Conservation (phyloP, 768 basidiomycete genomes). For the Rhodocollybia butyracea region DNA sequence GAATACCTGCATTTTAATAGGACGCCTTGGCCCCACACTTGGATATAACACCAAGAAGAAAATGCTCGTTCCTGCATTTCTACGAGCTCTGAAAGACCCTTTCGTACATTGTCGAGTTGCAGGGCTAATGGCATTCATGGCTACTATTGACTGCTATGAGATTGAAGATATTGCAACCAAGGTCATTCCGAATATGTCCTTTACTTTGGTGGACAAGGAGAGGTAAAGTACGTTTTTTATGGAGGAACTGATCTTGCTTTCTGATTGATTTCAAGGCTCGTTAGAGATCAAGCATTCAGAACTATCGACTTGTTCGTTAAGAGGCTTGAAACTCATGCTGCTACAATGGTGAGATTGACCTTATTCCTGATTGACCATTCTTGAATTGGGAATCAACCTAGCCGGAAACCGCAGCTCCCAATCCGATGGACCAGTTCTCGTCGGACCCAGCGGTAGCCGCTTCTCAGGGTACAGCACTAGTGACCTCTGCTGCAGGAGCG, state of each 20-base stretch:
- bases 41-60: conserved; percentile 91
- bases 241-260: background rate
- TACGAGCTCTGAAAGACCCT: conserved; percentile 81
- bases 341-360: conserved; percentile 66
- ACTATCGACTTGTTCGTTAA: conserved; percentile 86
- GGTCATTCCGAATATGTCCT: conserved; percentile 84
- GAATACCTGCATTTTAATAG: conserved; percentile 95
- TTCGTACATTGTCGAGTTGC: conserved; percentile 95
- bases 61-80: conserved; percentile 95
- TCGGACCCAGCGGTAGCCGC: conserved; percentile 17
- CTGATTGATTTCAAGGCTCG: conserved; percentile 51
- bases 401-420: conserved; percentile 51
- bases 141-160: conserved; percentile 87
- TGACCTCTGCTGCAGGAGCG: conserved; percentile 86
- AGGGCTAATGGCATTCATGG: conserved; percentile 94
- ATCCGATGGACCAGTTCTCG: conserved; percentile 9
- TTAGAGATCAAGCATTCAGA: conserved; percentile 95
- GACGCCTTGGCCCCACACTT: conserved; percentile 81
- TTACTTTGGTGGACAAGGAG: conserved; percentile 84
- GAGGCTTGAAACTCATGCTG: conserved; percentile 74
- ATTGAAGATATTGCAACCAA: conserved; percentile 84
- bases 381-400: conserved; percentile 20
- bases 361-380: background rate
- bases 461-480: conserved; percentile 48
- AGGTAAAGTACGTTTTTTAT: conserved; percentile 53